These are phyloP conservation scores for Scedosporium minutisporum DNA, from an alignment of 2,329 filamentous ascomycete species.

Conservation along the genomic window DNA sequence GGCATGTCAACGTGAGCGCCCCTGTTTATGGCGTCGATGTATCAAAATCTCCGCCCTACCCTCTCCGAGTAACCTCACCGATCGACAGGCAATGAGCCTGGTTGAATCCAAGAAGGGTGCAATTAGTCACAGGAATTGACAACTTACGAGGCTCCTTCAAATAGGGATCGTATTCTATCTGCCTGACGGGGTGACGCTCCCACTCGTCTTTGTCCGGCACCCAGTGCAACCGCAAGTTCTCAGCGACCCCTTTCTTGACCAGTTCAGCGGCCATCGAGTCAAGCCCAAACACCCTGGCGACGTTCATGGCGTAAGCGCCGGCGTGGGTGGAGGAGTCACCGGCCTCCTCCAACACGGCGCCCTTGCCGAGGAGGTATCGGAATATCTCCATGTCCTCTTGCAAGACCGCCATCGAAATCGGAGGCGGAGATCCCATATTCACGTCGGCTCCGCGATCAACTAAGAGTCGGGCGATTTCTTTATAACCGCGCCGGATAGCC, in stretches of 20 bases:
- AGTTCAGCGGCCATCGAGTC: not conserved
- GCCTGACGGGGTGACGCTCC: too few relatives aligned
- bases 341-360: not conserved
- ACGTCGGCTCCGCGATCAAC: not conserved
- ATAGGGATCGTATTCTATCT: too few relatives aligned
- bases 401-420: not conserved
- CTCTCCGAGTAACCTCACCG: too few relatives aligned
- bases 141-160: too few relatives aligned
- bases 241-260: not conserved
- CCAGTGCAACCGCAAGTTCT: not conserved
- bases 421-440: not conserved
- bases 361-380: not conserved
- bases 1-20: too few relatives aligned
- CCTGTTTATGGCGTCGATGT: too few relatives aligned
- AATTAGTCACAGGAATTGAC: too few relatives aligned
- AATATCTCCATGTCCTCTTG: not conserved
- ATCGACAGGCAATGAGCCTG: too few relatives aligned
- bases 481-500: not conserved
- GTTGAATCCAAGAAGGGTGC: too few relatives aligned
- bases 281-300: not conserved
- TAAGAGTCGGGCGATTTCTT: not conserved
- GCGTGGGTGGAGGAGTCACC: too few relatives aligned
- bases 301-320: not conserved
- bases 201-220: not conserved
- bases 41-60: too few relatives aligned